phyloP scores from a whole-genome alignment of 306 rosid genomes.

The Gynostemma pentaphyllum region DNA sequence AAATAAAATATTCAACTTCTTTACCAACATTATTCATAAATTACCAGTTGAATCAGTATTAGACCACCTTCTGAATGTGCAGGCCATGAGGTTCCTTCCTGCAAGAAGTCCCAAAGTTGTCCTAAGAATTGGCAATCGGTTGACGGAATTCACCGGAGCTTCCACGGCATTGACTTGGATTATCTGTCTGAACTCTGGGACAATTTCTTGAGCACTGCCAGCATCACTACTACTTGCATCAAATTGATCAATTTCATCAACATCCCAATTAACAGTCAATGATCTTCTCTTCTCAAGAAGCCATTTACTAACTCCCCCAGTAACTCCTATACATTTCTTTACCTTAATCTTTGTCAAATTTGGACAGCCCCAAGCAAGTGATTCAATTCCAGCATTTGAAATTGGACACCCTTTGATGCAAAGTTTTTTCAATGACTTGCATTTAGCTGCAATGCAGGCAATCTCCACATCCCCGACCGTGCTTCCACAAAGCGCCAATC shows the following conservation, averaged over 20 bases:
- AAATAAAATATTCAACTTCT: neutral
- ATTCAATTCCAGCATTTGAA: slow-evolving; percentile 52
- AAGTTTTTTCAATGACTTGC: slow-evolving; percentile 57
- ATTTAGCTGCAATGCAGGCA: slow-evolving; percentile 59
- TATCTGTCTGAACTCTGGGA: neutral
- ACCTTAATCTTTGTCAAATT: slow-evolving; percentile 75
- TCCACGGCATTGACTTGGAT: neutral
- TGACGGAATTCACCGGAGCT: neutral
- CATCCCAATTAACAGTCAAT: slow-evolving; percentile 49
- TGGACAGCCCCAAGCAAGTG: slow-evolving; percentile 67
- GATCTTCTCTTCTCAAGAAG: slow-evolving; percentile 48
- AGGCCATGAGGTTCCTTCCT: slow-evolving; percentile 5
- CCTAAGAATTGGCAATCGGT: neutral
- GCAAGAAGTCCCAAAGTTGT: neutral
- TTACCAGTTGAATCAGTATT: neutral
- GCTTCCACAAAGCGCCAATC: slow-evolving; percentile 75
- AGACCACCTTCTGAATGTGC: slow-evolving; percentile 2
- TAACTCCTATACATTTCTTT: slow-evolving; percentile 61
- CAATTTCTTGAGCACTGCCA: slow-evolving; percentile 8
- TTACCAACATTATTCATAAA: neutral
- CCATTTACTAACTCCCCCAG: slow-evolving; percentile 47
- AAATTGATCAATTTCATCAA: slow-evolving; percentile 30
- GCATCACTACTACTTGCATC: slow-evolving; percentile 26
- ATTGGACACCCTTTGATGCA: slow-evolving; percentile 82
- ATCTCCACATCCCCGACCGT: slow-evolving; percentile 66